phyloP scores from a whole-genome alignment of 768 basidiomycete species.

The Boletus subcaerulescens region DNA sequence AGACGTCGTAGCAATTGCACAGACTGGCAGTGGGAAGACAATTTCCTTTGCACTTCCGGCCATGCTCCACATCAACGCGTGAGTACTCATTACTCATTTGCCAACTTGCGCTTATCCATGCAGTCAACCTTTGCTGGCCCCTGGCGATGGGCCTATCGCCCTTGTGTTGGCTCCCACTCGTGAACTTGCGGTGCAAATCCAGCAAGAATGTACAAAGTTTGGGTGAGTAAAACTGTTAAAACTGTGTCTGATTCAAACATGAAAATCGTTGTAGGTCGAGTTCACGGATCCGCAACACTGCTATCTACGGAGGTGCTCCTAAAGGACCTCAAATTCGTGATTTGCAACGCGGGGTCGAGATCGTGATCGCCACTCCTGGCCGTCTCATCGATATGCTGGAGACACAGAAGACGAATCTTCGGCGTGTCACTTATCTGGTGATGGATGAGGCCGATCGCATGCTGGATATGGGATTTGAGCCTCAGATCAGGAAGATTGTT shows the following conservation, averaged over 20 bases:
- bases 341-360: constrained; percentile 93
- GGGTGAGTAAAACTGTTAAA: constrained; percentile 51
- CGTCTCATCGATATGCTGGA: constrained; percentile 99
- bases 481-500: constrained; percentile 98
- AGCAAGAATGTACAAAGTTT: constrained; percentile 98
- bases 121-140: constrained; percentile 87
- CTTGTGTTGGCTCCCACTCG: constrained; percentile 96
- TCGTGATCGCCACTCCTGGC: constrained; percentile 99
- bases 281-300: constrained; percentile 96
- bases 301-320: constrained; percentile 97
- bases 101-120: constrained; percentile 3
- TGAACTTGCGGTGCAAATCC: constrained; percentile 98
- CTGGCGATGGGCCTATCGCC: constrained; percentile 97
- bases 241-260: background rate
- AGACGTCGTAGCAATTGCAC: constrained; percentile 94
- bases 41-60: constrained; percentile 98
- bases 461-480: constrained; percentile 99
- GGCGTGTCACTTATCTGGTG: constrained; percentile 94
- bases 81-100: constrained; percentile 28
- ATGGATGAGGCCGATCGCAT: constrained; percentile 99
- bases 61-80: constrained; percentile 99
- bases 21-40: constrained; percentile 98
- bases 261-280: constrained; percentile 52
- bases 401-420: constrained; percentile 92
- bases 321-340: constrained; percentile 99